Percentiles rank a stretch among this genome's conserved stretches.
Conservation (phyloP, 805 yeast species). For the Suhomyces sp. region DNA sequence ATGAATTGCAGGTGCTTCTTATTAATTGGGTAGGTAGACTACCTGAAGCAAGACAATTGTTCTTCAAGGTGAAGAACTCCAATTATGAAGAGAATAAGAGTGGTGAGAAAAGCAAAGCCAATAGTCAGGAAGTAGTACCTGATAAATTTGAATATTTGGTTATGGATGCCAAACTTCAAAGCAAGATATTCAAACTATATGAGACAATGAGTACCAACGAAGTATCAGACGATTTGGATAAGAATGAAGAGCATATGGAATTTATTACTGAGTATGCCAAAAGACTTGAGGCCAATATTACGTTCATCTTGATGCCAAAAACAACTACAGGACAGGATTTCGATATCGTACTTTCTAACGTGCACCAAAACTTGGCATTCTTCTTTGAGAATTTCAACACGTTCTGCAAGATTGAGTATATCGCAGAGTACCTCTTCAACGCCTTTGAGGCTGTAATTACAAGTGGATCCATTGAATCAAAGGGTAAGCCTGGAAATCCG, state of each 20-base stretch:
- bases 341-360: constrained; percentile 4
- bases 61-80: constrained; percentile 36
- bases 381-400: constrained; percentile 32
- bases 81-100: constrained; percentile 10
- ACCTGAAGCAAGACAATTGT: constrained; percentile 63
- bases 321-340: too few relatives aligned
- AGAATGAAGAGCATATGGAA: constrained; percentile 11
- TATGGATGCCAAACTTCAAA: too few relatives aligned
- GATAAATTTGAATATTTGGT: too few relatives aligned
- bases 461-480: constrained; percentile 5
- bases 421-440: constrained; percentile 28
- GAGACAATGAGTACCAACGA: constrained; percentile 10
- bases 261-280: constrained; percentile 12
- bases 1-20: constrained; percentile 59
- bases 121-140: too few relatives aligned
- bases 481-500: constrained; percentile 5
- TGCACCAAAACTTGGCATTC: constrained; percentile 21
- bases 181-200: background rate
- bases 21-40: constrained; percentile 63
- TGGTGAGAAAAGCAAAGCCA: too few relatives aligned
- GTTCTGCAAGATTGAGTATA: constrained; percentile 28
- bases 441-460: constrained; percentile 21
- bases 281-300: constrained; percentile 15
- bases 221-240: constrained; percentile 19
- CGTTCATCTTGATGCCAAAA: too few relatives aligned